Conservation (phyloP, 1,284 basidiomycete genomes). For the Fistulina hepatica region DNA sequence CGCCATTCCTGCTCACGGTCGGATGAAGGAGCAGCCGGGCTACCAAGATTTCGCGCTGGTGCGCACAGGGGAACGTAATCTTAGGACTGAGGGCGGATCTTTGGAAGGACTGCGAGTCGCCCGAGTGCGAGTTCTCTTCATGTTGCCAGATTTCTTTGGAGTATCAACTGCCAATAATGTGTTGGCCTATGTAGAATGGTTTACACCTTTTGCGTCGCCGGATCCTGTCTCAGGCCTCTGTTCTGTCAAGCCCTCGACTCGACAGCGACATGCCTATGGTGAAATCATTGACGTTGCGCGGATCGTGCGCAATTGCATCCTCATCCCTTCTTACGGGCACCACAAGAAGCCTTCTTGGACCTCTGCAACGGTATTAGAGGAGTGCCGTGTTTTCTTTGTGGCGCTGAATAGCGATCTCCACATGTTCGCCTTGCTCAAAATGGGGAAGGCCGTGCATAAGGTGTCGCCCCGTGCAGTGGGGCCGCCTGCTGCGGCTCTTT, state of each 20-base stretch:
- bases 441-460: background rate
- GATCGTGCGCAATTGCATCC: constrained; percentile 9
- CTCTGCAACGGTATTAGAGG: background rate
- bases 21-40: constrained; percentile 11
- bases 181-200: constrained; percentile 8
- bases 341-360: background rate
- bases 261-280: constrained; percentile 3
- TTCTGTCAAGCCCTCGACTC: constrained; percentile 9
- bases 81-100: too few relatives aligned
- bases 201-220: constrained; percentile 4
- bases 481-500: constrained; percentile 53
- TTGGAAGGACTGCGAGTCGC: constrained; percentile 9
- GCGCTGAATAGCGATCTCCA: background rate
- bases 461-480: constrained; percentile 21
- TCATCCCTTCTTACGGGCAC: constrained; percentile 1
- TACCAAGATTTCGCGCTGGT: constrained; percentile 19
- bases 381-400: background rate
- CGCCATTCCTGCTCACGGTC: constrained; percentile 18
- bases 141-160: constrained; percentile 4
- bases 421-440: background rate
- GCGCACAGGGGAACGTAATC: constrained; percentile 19
- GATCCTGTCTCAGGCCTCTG: constrained; percentile 5
- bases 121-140: constrained; percentile 9
- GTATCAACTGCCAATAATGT: constrained; percentile 1
- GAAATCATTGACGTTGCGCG: constrained; percentile 8